Conservation (phyloP, 805 yeast genomes). For the Candida andamanensis region DNA sequence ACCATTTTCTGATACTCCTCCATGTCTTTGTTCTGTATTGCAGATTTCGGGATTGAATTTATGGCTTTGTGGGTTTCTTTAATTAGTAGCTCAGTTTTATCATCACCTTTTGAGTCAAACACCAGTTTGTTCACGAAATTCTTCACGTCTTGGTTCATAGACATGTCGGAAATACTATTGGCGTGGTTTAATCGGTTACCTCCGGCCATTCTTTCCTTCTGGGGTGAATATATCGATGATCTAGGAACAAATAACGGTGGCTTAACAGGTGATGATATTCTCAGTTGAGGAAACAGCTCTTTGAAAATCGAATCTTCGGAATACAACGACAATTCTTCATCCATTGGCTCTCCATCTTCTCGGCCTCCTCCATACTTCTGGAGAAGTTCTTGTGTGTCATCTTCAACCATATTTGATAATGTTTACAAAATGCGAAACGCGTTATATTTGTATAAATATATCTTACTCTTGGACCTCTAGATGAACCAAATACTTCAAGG, state of each 20-base stretch:
- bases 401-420: slow-evolving; percentile 3
- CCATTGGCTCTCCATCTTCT: not conserved
- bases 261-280: slow-evolving; percentile 6
- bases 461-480: slow-evolving; percentile 40
- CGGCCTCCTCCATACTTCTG: slow-evolving; percentile 2
- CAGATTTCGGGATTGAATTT: slow-evolving; percentile 17
- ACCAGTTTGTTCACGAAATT: slow-evolving; percentile 2
- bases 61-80: slow-evolving; percentile 26
- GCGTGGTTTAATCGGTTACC: slow-evolving; percentile 5
- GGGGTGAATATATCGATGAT: not conserved
- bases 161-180: slow-evolving; percentile 2
- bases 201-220: not conserved
- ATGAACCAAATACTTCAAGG: slow-evolving; percentile 55
- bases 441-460: not conserved
- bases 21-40: slow-evolving; percentile 17
- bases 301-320: slow-evolving; percentile 14
- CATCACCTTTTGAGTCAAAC: not conserved
- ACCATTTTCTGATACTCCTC: slow-evolving; percentile 24
- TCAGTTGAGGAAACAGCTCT: slow-evolving; percentile 2
- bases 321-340: slow-evolving; percentile 10
- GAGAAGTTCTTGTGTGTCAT: slow-evolving; percentile 5
- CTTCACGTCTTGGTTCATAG: slow-evolving; percentile 4
- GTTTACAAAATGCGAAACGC: slow-evolving; percentile 7
- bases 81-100: slow-evolving; percentile 17
- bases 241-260: slow-evolving; percentile 4